Base-by-base conservation (phyloP, 805 yeast genomes). In the Lipomyces orientalis region DNA sequence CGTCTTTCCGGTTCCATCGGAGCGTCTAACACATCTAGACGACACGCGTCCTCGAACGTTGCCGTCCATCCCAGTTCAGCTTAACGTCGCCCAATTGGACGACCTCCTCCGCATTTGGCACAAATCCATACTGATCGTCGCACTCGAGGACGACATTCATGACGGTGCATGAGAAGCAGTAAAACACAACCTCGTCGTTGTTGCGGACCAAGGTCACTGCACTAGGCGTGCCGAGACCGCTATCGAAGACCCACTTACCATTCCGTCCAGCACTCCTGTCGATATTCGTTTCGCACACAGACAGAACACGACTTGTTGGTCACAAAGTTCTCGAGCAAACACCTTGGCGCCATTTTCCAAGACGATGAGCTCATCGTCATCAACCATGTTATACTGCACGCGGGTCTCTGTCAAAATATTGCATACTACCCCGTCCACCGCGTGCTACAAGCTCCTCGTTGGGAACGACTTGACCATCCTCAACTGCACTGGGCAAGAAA, bases 91-190 rank as follows among this genome's bases (percentile, higher is more conserved):
- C 10, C 9, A 58, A 14, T 4, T 12, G 19, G 25, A 35, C 22
- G 3, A 37, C 34, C 34, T 58, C 61, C 7, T 37, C 39, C 2
- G 33, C 61, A 3, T 43, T 8, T 12, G 61, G 49, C 25, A 19
- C 57, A 22, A 58, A 58, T 10, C 54, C 61, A 39, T 58, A 58
- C 31, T 58, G 61, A 4, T 58, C 61, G 25, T 25, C 54, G 59
- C 61, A 58, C 61, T 34, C 54, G 8, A 58, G 8, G 9, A 58
- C 61, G 31, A 39, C 34, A 19, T 19, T 35, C 4, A 58, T 61
- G 8, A n/a, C 31, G 25, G 4, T 8, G 54, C 54, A 51, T 9
- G 54, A 51, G 29, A 51, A 51, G 14, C 31, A 51, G 54, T 51
- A 58, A 19, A 58, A n/a, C 54, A 58, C 61, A 8, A 58, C 33